Conservation (phyloP, 495 filamentous ascomycete genomes). For the Penicillium coprophilum region DNA sequence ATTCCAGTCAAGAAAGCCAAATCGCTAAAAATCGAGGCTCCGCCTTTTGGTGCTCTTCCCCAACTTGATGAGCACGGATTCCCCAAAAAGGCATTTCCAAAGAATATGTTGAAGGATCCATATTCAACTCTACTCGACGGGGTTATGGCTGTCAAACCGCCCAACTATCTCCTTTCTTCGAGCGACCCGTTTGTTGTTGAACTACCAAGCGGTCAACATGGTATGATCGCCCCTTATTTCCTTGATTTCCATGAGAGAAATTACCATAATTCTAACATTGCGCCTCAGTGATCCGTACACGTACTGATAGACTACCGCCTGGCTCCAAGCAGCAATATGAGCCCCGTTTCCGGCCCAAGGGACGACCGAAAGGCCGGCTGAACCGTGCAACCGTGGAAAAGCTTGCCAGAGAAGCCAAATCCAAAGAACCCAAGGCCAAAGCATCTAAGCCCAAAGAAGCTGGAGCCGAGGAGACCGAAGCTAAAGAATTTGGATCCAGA, state of each 20-base stretch:
- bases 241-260: neutral
- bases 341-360: neutral
- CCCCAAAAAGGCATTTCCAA: constrained; percentile 29
- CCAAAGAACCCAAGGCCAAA: neutral
- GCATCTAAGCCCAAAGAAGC: neutral
- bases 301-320: constrained; percentile 10
- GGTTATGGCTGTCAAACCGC: constrained; percentile 29
- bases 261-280: neutral
- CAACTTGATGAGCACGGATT: constrained; percentile 57
- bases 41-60: constrained; percentile 36
- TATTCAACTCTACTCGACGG: constrained; percentile 50
- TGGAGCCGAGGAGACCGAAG: neutral
- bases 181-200: constrained; percentile 34
- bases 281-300: constrained; percentile 4
- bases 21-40: constrained; percentile 26
- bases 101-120: constrained; percentile 41
- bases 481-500: neutral
- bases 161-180: constrained; percentile 33
- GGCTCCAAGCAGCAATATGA: constrained; percentile 1
- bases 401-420: neutral
- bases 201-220: constrained; percentile 31
- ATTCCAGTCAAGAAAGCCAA: constrained; percentile 41
- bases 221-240: constrained; percentile 22
- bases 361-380: constrained; percentile 4
- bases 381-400: neutral